These are phyloP conservation scores for Fomitiporia mediterranea DNA, from an alignment of 1,284 basidiomycete genomes.

Conservation along the genomic window DNA sequence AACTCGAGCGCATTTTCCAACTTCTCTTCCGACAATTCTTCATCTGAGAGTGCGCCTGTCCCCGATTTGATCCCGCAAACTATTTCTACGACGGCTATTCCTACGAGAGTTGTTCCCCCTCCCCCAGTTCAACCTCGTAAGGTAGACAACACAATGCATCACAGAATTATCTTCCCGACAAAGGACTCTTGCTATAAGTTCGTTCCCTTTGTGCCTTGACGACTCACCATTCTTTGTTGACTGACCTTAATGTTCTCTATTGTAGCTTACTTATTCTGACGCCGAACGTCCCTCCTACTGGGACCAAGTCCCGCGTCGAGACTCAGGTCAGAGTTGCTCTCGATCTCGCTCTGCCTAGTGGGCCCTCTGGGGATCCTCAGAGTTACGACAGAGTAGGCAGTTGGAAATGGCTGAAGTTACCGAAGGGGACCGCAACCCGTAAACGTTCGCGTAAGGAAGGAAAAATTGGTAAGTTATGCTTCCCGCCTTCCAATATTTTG, in stretches of 20 bases:
- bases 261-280: conserved; percentile 71
- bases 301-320: conserved; percentile 92
- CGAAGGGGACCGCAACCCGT: conserved; percentile 78
- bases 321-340: conserved; percentile 84
- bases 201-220: conserved; percentile 27
- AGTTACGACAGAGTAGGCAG: conserved; percentile 73
- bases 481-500: conserved; percentile 23
- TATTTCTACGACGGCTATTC: conserved; percentile 6
- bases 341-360: conserved; percentile 64
- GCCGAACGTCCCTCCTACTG: conserved; percentile 76
- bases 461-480: conserved; percentile 63
- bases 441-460: conserved; percentile 78
- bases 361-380: conserved; percentile 50
- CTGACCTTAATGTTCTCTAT: conserved; percentile 17
- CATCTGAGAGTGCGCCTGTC: conserved; percentile 18
- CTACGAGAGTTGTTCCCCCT: conserved; percentile 55
- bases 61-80: conserved; percentile 31
- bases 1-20: conserved; percentile 11
- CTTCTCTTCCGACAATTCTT: conserved; percentile 21
- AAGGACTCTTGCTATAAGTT: conserved; percentile 73
- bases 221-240: neutral
- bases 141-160: conserved; percentile 43
- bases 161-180: conserved; percentile 59
- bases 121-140: conserved; percentile 52
- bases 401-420: conserved; percentile 81